Evolutionary conservation across 2,329 filamentous ascomycete genomes (phyloP).

Genomic region (Mollisia scopiformis): DNA sequence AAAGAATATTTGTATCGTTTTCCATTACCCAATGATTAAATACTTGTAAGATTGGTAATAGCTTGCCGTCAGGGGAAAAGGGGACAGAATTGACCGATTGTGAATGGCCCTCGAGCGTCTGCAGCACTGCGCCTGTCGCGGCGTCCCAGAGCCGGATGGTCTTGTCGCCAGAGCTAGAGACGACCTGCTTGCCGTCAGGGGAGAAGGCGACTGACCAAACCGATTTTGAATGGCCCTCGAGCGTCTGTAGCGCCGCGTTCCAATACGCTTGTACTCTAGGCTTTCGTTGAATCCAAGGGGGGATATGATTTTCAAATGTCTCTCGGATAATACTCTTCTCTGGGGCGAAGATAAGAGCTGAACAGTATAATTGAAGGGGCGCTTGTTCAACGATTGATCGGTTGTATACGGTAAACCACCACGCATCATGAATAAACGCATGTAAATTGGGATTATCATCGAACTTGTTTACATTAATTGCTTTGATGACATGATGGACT

Average conservation of each 20-base stretch:
- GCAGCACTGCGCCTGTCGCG: not conserved
- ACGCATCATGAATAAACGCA: slow-evolving; percentile 31
- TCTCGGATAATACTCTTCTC: slow-evolving; percentile 30
- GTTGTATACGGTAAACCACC: slow-evolving; percentile 25
- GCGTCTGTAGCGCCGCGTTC: slow-evolving; percentile 12
- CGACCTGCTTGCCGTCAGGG: slow-evolving; percentile 14
- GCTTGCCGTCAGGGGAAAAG: slow-evolving; percentile 21
- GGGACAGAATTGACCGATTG: slow-evolving; percentile 7
- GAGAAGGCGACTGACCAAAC: slow-evolving; percentile 7
- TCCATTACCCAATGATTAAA: not conserved
- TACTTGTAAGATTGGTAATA: not conserved
- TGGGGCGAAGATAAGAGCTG: slow-evolving; percentile 33
- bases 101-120: slow-evolving; percentile 14
- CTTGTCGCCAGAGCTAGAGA: slow-evolving; percentile 10
- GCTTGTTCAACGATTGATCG: slow-evolving; percentile 29
- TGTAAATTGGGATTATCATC: slow-evolving; percentile 17
- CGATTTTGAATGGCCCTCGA: slow-evolving; percentile 9
- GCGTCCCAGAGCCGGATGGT: too few relatives aligned
- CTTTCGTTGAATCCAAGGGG: slow-evolving; percentile 22
- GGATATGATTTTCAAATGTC: slow-evolving; percentile 21
- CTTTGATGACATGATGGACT: too few relatives aligned
- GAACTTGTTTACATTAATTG: too few relatives aligned
- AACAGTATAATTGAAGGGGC: slow-evolving; percentile 35
- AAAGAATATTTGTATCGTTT: not conserved
- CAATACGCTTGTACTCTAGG: slow-evolving; percentile 19